A percentile compares a stretch with the other conserved stretches of the same genome.
These are phyloP conservation scores for Penicillium tannophilum DNA, from an alignment of 495 filamentous ascomycete genomes.

Conservation along the genomic window DNA sequence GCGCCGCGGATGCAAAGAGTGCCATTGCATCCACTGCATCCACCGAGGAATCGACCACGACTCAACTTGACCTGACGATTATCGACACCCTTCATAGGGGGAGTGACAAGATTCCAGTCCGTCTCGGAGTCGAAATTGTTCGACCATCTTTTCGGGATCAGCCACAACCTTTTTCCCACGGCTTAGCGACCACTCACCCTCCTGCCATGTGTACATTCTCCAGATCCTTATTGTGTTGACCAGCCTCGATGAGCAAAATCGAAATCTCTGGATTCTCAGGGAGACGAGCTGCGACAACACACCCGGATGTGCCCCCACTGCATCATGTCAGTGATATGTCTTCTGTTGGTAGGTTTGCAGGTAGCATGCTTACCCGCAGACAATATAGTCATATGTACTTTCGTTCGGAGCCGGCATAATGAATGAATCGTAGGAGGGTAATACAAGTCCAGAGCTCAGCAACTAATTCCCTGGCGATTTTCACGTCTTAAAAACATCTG, in stretches of 20 bases:
- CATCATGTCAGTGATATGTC: not conserved
- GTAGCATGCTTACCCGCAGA: slow-evolving; percentile 34
- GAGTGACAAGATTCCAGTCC: slow-evolving; percentile 59
- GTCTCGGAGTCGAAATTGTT: slow-evolving; percentile 53
- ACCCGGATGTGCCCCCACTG: slow-evolving; percentile 63
- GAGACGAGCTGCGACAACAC: slow-evolving; percentile 61
- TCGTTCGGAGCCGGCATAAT: slow-evolving; percentile 21
- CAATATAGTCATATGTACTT: slow-evolving; percentile 35
- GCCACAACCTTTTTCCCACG: not conserved
- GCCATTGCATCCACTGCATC: slow-evolving; percentile 61
- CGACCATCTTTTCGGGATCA: slow-evolving; percentile 35
- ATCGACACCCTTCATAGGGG: slow-evolving; percentile 54
- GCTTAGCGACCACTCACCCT: slow-evolving; percentile 25
- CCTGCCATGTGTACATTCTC: slow-evolving; percentile 54
- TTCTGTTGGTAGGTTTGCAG: too few species aligned
- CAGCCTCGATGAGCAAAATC: slow-evolving; percentile 61
- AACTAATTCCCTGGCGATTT: not conserved
- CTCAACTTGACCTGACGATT: slow-evolving; percentile 59
- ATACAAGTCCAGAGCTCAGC: not conserved
- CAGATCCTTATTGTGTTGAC: slow-evolving; percentile 43
- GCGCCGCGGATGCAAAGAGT: slow-evolving; percentile 63
- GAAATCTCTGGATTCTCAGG: slow-evolving; percentile 55
- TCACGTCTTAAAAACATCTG: not conserved
- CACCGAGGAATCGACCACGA: slow-evolving; percentile 61
- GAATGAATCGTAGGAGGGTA: not conserved